Evolutionary conservation across 768 basidiomycete genomes (phyloP), one percentile per base, ranked within the genome.

Genomic region (Collybia nuda): DNA sequence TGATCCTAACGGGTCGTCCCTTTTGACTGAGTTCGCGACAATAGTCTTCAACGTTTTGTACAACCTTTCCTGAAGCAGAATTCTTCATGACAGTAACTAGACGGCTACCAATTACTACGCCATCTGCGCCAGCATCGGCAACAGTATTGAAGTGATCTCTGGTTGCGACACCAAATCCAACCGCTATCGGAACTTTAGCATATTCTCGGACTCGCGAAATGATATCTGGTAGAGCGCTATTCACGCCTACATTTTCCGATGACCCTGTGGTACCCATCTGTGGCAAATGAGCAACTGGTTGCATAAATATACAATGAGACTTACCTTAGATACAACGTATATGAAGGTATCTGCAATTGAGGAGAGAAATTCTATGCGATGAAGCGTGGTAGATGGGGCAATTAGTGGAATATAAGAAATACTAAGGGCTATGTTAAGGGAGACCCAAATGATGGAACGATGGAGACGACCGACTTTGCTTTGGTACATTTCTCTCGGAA

Each of bases 201-300:
- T 85, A 80, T 58, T 88, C 73, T 41, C 88, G 85, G 48, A 98
- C 86, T 28, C 93, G 86, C 23, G 80, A 70, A 46, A 98, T 81
- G 56, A 97, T 86, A 50, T 86, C 81, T 2, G 93, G 91, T 1
- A 98, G 85, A 18, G 80, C 81, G 32, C 65, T 71, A 57, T 93
- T 93, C 63, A 96, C 83, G 0, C 69, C 73, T 17, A 82, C 81
- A 29, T 79, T 69, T 37, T 80, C 84, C 2, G 90, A 89, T 6
- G 95, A 96, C 18, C 95, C 96, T 2, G 97, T 99, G 1, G 93
- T 97, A 12, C 97, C 97, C 97, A 99, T 99, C 92, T 70, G 50
- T 15, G 44, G 50, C 45, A 46, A 43, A 11, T 3, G 21, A 26
- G 17, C 42, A 19, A 36, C n/a, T 19, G 22, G 44, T 22, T 35